Percentiles rank a stretch among this genome's conserved stretches.
Evolutionary conservation across 306 rosid species (phyloP).

Genomic region (Prunus davidiana): DNA sequence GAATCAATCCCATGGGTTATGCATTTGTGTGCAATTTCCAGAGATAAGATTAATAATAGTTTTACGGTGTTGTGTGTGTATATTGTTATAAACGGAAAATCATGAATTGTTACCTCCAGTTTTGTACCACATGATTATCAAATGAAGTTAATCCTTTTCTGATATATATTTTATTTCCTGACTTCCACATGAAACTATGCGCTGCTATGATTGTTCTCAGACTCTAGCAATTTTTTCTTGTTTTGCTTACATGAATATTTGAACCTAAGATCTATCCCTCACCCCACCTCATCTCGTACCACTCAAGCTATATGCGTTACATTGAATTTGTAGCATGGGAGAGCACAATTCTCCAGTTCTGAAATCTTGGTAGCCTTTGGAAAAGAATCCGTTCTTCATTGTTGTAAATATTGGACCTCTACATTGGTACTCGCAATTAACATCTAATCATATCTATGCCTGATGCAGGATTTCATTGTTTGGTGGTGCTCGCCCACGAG

Average conservation of each 20-base stretch:
- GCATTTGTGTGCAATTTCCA: background rate
- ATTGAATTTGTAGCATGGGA: background rate
- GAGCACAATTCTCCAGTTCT: background rate
- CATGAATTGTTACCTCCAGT: background rate
- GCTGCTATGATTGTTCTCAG: background rate
- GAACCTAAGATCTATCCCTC: background rate
- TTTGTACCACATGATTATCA: background rate
- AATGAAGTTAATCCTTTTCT: background rate
- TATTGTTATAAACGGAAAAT: background rate
- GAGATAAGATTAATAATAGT: background rate
- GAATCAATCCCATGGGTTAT: background rate
- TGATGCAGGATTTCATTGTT: slow-evolving; percentile 77
- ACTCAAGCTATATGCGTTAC: background rate
- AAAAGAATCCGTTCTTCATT: background rate
- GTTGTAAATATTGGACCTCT: background rate
- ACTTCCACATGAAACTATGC: background rate
- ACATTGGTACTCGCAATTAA: slow-evolving; percentile 14
- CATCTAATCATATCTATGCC: slow-evolving; percentile 19
- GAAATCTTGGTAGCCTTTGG: background rate
- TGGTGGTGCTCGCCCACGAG: slow-evolving; percentile 99
- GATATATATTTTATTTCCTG: background rate
- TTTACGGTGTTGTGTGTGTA: background rate
- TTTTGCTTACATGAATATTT: background rate
- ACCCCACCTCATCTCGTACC: background rate
- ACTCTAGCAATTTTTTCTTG: background rate